Percentiles rank a stretch among this genome's conserved stretches.
Evolutionary conservation across 768 basidiomycete species (phyloP).

Genomic region (Crucibulum laeve): DNA sequence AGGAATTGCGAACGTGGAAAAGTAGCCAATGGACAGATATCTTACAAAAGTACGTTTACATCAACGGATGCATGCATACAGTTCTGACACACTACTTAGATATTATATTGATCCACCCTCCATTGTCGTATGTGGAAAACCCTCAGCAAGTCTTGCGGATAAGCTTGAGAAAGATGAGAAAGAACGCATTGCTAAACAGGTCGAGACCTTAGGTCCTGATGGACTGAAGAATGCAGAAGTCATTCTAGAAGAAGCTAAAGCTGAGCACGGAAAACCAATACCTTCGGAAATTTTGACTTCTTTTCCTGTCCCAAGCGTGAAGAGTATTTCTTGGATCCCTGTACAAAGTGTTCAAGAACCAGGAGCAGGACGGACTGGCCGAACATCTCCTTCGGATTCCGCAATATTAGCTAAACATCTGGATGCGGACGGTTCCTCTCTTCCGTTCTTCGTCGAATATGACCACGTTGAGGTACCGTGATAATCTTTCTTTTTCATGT

Average conservation of each 20-base stretch:
- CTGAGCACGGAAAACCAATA: slow-evolving; percentile 79
- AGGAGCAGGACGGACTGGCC: slow-evolving; percentile 39
- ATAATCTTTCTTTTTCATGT: slow-evolving; percentile 2
- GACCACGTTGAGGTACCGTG: slow-evolving; percentile 79
- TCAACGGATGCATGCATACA: not conserved
- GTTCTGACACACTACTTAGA: slow-evolving; percentile 32
- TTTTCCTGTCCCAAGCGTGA: slow-evolving; percentile 91
- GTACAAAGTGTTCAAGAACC: slow-evolving; percentile 60
- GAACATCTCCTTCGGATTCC: slow-evolving; percentile 20
- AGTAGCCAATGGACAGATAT: slow-evolving; percentile 73
- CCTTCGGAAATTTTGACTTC: slow-evolving; percentile 74
- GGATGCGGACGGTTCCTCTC: slow-evolving; percentile 54
- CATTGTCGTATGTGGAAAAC: slow-evolving; percentile 80
- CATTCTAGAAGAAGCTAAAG: slow-evolving; percentile 77
- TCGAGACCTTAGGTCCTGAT: slow-evolving; percentile 66
- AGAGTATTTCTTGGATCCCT: slow-evolving; percentile 90
- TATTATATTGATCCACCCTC: slow-evolving; percentile 74
- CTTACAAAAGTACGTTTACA: slow-evolving; percentile 56
- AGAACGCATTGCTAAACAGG: slow-evolving; percentile 66
- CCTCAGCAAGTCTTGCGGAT: slow-evolving; percentile 79
- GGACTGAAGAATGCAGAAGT: slow-evolving; percentile 70
- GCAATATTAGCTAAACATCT: slow-evolving; percentile 58
- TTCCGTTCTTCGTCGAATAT: slow-evolving; percentile 91
- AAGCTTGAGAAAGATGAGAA: slow-evolving; percentile 81
- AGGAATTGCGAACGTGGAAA: slow-evolving; percentile 64